These are phyloP conservation scores for Delonix regia DNA, from an alignment of 306 rosid species.

Conservation along the genomic window DNA sequence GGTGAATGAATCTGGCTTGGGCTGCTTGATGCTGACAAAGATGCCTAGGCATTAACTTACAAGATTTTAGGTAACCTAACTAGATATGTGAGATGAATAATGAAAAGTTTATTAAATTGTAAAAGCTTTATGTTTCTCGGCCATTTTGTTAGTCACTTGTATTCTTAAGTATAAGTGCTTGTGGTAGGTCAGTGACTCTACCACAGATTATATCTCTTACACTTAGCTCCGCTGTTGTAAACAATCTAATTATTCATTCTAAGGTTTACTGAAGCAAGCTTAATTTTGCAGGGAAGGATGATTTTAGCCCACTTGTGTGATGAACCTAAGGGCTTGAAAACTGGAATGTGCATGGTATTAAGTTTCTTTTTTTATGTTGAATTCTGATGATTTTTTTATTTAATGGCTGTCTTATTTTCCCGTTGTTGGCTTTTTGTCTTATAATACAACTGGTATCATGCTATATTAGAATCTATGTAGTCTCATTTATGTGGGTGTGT, in stretches of 20 bases:
- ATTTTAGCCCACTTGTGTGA: constrained; percentile 77
- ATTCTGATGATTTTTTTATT: not conserved
- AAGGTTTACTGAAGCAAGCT: constrained; percentile 14
- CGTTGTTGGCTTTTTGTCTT: not conserved
- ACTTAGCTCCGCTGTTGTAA: not conserved
- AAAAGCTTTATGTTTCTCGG: not conserved
- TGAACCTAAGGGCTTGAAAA: constrained; percentile 82
- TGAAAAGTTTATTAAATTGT: not conserved
- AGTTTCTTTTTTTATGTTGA: constrained; percentile 1
- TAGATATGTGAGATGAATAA: not conserved
- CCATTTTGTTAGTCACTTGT: constrained; percentile 3
- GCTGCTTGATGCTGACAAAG: constrained; percentile 7
- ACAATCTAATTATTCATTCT: not conserved
- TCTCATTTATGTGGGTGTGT: not conserved
- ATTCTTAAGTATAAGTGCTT: not conserved
- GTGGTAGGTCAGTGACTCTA: not conserved
- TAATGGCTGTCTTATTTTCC: not conserved
- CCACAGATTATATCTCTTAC: not conserved
- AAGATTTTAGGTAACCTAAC: not conserved
- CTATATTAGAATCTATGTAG: not conserved
- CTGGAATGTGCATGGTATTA: constrained; percentile 97
- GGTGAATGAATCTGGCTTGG: not conserved
- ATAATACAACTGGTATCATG: not conserved
- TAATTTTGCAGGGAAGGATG: constrained; percentile 80
- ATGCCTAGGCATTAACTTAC: not conserved